Conservation (phyloP, 495 filamentous ascomycete species). For the Neurospora sp. region DNA sequence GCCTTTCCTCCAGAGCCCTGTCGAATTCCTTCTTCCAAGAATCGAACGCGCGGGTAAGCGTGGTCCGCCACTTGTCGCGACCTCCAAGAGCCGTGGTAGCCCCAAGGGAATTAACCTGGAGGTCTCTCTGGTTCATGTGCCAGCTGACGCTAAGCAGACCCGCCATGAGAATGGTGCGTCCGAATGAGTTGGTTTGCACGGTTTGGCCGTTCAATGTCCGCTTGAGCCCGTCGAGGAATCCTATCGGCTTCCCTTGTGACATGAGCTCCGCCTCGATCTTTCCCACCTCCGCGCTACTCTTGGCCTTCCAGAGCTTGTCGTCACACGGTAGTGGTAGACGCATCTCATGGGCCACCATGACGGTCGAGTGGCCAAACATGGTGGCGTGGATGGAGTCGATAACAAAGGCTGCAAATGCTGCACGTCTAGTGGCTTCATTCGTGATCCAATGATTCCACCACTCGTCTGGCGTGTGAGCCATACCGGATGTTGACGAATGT, state of each 20-base stretch:
- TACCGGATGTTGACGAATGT: constrained; percentile 48
- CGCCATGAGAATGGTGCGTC: constrained; percentile 91
- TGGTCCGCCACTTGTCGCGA: constrained; percentile 84
- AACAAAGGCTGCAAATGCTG: constrained; percentile 90
- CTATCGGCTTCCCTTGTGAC: constrained; percentile 74
- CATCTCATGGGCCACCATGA: constrained; percentile 96
- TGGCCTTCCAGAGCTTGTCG: constrained; percentile 87
- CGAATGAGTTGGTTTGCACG: constrained; percentile 89
- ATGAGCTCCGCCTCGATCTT: constrained; percentile 74
- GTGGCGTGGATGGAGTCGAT: constrained; percentile 94
- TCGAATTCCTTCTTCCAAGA: constrained; percentile 94
- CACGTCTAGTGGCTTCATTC: constrained; percentile 80
- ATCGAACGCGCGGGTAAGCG: constrained; percentile 83
- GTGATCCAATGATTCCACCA: constrained; percentile 98
- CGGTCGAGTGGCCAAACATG: constrained; percentile 96
- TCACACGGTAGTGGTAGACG: constrained; percentile 87
- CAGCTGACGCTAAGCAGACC: constrained; percentile 88
- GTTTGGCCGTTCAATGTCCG: constrained; percentile 77
- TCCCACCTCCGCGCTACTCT: constrained; percentile 77
- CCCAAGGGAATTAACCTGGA: constrained; percentile 82
- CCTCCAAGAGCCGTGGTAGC: constrained; percentile 71
- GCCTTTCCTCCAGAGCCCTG: constrained; percentile 47
- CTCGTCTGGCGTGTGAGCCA: constrained; percentile 63
- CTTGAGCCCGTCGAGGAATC: constrained; percentile 87
- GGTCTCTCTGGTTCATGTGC: constrained; percentile 96